phyloP scores from a whole-genome alignment of 202 grass and related monocot species.

The Musa balbisiana region DNA sequence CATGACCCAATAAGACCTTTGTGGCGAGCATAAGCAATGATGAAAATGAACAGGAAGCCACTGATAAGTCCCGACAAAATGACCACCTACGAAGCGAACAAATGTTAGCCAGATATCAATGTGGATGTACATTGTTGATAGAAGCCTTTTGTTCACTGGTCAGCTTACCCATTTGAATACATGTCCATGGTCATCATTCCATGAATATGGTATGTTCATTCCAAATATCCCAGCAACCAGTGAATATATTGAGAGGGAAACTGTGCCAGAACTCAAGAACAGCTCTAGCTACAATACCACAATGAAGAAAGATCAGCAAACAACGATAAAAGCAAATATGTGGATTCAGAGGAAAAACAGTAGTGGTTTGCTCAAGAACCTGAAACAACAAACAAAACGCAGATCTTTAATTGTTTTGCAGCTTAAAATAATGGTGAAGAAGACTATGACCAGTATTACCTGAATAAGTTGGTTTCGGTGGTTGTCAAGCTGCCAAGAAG shows the following conservation, averaged over 20 bases:
- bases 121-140: background rate
- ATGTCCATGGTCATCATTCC: slow-evolving; percentile 17
- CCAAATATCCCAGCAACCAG: slow-evolving; percentile 24
- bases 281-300: slow-evolving; percentile 17
- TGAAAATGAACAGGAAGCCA: background rate
- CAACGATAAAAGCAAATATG: background rate
- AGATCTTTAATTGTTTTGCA: background rate
- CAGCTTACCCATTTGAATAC: slow-evolving; percentile 22
- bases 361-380: background rate
- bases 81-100: slow-evolving; percentile 7
- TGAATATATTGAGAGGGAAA: slow-evolving; percentile 17
- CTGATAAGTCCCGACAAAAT: background rate
- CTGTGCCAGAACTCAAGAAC: slow-evolving; percentile 25
- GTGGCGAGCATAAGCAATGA: slow-evolving; percentile 18
- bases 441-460: background rate
- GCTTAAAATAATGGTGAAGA: background rate
- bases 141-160: background rate
- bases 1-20: slow-evolving; percentile 29
- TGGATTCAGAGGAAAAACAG: background rate
- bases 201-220: slow-evolving; percentile 28
- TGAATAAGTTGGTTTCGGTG: slow-evolving; percentile 29
- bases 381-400: no score
- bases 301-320: background rate
- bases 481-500: slow-evolving; percentile 22
- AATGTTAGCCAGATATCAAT: background rate